These are phyloP conservation scores for Torulaspora indica DNA, from an alignment of 805 yeast genomes.

Conservation along the genomic window DNA sequence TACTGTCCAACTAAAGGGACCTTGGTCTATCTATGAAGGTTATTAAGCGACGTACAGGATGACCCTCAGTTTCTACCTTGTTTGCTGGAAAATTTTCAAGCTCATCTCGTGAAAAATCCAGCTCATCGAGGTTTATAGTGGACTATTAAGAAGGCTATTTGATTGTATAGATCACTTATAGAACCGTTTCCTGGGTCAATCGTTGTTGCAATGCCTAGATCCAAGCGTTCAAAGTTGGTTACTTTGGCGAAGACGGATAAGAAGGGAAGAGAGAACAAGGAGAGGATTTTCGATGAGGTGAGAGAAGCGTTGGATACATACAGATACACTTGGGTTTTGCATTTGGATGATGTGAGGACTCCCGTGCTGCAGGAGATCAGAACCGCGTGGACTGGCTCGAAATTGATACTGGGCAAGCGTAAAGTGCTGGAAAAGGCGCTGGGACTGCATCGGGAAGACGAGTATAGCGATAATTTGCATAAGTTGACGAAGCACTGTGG, in stretches of 20 bases:
- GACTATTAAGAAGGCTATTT: not conserved
- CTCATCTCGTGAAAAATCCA: conserved; percentile 17
- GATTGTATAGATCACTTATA: not conserved
- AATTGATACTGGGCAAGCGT: conserved; percentile 84
- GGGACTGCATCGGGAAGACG: conserved; percentile 83
- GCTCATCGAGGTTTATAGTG: too few relatives aligned
- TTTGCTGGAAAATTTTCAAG: conserved; percentile 16
- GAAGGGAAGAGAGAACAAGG: conserved; percentile 91
- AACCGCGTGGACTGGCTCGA: conserved; percentile 87
- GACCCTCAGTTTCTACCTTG: conserved; percentile 5
- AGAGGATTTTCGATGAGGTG: conserved; percentile 83
- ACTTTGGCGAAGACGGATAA: conserved; percentile 94
- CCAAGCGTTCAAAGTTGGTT: conserved; percentile 92
- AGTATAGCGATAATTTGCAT: conserved; percentile 79
- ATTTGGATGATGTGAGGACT: conserved; percentile 88
- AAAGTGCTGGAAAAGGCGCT: conserved; percentile 89
- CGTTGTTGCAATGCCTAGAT: conserved; percentile 76
- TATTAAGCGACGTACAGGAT: conserved; percentile 2
- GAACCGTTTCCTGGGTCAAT: conserved; percentile 1
- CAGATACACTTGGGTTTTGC: conserved; percentile 78
- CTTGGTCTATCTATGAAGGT: not conserved
- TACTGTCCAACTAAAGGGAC: not conserved
- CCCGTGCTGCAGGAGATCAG: conserved; percentile 92
- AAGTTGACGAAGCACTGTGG: conserved; percentile 56
- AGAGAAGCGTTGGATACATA: conserved; percentile 73